Percentiles rank a stretch among this genome's conserved stretches.
Evolutionary conservation across 2,329 filamentous ascomycete genomes (phyloP).

Genomic region (Sporothrix euskadiensis): DNA sequence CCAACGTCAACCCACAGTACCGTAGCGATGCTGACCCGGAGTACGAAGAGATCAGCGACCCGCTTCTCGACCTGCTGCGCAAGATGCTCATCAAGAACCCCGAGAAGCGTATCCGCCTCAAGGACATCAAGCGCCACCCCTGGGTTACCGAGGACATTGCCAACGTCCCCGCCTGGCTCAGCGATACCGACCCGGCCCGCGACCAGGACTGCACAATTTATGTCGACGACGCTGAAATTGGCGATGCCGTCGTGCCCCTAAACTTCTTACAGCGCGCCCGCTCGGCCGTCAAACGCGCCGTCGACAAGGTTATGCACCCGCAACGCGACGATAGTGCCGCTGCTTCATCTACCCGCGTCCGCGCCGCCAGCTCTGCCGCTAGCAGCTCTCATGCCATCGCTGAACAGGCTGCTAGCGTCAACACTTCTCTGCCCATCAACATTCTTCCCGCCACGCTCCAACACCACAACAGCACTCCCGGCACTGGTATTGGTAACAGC

Average conservation of each 20-base stretch:
- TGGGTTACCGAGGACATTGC: slow-evolving; percentile 83
- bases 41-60: slow-evolving; percentile 83
- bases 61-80: slow-evolving; percentile 74
- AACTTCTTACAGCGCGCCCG: slow-evolving; percentile 82
- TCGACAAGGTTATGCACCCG: slow-evolving; percentile 64
- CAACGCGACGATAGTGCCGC: slow-evolving; percentile 55
- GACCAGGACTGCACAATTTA: slow-evolving; percentile 83
- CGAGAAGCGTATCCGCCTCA: slow-evolving; percentile 79
- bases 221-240: slow-evolving; percentile 87
- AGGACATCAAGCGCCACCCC: slow-evolving; percentile 89
- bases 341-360: slow-evolving; percentile 46
- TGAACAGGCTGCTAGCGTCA: slow-evolving; percentile 43
- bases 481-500: background rate
- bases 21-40: slow-evolving; percentile 74
- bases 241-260: slow-evolving; percentile 84
- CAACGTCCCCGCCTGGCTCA: slow-evolving; percentile 80
- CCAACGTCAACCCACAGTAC: slow-evolving; percentile 62
- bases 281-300: slow-evolving; percentile 70
- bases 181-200: slow-evolving; percentile 83
- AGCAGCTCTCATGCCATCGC: slow-evolving; percentile 55
- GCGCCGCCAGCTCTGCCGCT: slow-evolving; percentile 63
- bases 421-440: slow-evolving; percentile 46
- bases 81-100: slow-evolving; percentile 88
- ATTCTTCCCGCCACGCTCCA: slow-evolving; percentile 39
- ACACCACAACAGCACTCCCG: slow-evolving; percentile 17